Conservation (phyloP, 441 rosid genomes). For the Pelargonium cotyledonis region DNA sequence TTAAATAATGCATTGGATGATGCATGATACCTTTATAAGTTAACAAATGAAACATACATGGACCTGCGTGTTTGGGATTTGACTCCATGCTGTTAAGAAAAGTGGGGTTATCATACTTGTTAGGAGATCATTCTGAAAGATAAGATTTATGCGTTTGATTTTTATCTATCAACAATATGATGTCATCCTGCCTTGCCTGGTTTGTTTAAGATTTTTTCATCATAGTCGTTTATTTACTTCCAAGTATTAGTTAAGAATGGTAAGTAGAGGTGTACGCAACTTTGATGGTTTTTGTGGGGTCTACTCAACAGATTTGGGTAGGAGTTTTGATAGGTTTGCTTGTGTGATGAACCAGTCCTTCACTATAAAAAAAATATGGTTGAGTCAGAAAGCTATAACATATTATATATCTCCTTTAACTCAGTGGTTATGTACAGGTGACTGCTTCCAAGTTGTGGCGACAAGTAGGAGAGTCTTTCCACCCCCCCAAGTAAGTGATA, state of each 20-base stretch:
- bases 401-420: constrained; percentile 20
- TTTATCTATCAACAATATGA: too few species aligned
- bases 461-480: constrained; percentile 93
- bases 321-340: not conserved
- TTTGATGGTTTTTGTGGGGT: not conserved
- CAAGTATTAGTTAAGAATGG: constrained; percentile 3
- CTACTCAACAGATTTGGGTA: constrained; percentile 2
- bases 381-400: constrained; percentile 1
- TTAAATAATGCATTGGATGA: too few species aligned
- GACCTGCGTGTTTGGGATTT: too few species aligned
- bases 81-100: too few species aligned
- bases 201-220: too few species aligned
- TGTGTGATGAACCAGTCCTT: not conserved
- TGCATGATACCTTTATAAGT: too few species aligned
- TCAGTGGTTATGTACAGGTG: constrained; percentile 46
- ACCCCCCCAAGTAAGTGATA: constrained; percentile 78
- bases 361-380: not conserved
- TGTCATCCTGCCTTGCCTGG: too few species aligned
- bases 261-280: not conserved
- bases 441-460: constrained; percentile 86
- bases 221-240: not conserved
- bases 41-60: too few species aligned
- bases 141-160: too few species aligned
- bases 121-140: too few species aligned
- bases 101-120: too few species aligned